A percentile compares a stretch with the other conserved stretches of the same genome.
Evolutionary conservation across 768 basidiomycete genomes (phyloP).

Genomic region (Paxillus involutus): DNA sequence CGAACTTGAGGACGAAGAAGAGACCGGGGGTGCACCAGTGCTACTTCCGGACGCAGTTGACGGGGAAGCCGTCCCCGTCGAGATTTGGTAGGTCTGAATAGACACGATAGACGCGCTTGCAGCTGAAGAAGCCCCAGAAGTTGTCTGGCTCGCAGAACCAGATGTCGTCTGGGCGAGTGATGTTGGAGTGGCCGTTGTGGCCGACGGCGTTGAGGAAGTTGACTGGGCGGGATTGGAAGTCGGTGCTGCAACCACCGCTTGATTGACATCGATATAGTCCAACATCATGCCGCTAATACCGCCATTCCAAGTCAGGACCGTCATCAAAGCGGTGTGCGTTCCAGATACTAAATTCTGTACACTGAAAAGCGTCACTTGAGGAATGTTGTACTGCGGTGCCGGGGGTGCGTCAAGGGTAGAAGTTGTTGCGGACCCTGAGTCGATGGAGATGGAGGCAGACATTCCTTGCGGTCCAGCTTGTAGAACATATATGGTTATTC

Average conservation of each 20-base stretch:
- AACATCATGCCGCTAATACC: conserved; percentile 28
- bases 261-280: conserved; percentile 26
- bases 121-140: neutral
- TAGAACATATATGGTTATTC: conserved; percentile 28
- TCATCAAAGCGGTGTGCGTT: conserved; percentile 23
- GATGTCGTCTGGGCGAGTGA: neutral
- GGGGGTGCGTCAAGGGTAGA: conserved; percentile 21
- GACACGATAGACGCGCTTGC: conserved; percentile 2
- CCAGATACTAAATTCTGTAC: conserved; percentile 22
- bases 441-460: conserved; percentile 26
- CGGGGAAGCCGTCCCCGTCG: conserved; percentile 9
- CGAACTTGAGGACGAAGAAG: conserved; percentile 3
- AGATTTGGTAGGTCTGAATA: conserved; percentile 1
- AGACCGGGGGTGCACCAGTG: neutral
- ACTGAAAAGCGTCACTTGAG: conserved; percentile 18
- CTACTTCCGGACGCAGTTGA: conserved; percentile 10
- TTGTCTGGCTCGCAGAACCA: conserved; percentile 2
- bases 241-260: conserved; percentile 14
- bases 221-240: conserved; percentile 6
- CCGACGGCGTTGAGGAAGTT: conserved; percentile 1
- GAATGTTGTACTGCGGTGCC: conserved; percentile 23
- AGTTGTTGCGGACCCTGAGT: conserved; percentile 21
- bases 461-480: conserved; percentile 27
- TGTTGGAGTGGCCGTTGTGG: neutral
- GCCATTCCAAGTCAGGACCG: conserved; percentile 24